Evolutionary conservation across 305 asterid species (phyloP), one percentile per base, ranked within the genome.

Genomic region (Fraxinus greggii): DNA sequence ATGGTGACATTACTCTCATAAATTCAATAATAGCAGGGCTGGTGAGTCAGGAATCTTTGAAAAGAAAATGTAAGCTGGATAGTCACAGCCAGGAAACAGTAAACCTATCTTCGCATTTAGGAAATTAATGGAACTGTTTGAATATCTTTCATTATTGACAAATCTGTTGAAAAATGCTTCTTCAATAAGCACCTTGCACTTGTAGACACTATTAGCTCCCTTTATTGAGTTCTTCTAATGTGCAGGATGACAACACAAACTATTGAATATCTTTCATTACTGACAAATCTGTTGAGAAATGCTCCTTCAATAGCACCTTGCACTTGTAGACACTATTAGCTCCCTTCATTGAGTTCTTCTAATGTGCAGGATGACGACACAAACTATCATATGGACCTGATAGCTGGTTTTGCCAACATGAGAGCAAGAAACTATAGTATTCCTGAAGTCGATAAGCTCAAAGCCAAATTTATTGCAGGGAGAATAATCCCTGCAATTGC

Each of bases 401-500:
- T 89, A 72, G 88, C 93, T 72, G 89, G 87, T 56, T 90, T 89
- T 80, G 93, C 92, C 76, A 90, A 90, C 83, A 89, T 90, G 93
- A 86, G 93, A 86, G 92, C 93, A 24, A 85, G 92, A 84, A 90
- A 90, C 82, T 90, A 90, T 42, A 86, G 90, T 75, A 87, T 90
- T 75, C 91, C 91, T 35, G 93, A 90, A 82, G 92, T 90, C 15
- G 93, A 90, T 82, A 90, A 87, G 85, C 90, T 89, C 51, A 86
- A 86, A 81, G 93, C 93, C 78, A 90, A 89, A 45, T 84, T 90
- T 86, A 89, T 89, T 73, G 92, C 92, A 9, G 93, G 93, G 72
- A 87, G 91, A 79, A 90, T 89, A 29, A 90, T 90, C 74, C 93
- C 93, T 32, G 93, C 92, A 31, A 89, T 90, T 78, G 93, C 93